Evolutionary conservation across 306 rosid genomes (phyloP), one percentile per base, ranked within the genome.

Genomic region (Lotus japonicus): DNA sequence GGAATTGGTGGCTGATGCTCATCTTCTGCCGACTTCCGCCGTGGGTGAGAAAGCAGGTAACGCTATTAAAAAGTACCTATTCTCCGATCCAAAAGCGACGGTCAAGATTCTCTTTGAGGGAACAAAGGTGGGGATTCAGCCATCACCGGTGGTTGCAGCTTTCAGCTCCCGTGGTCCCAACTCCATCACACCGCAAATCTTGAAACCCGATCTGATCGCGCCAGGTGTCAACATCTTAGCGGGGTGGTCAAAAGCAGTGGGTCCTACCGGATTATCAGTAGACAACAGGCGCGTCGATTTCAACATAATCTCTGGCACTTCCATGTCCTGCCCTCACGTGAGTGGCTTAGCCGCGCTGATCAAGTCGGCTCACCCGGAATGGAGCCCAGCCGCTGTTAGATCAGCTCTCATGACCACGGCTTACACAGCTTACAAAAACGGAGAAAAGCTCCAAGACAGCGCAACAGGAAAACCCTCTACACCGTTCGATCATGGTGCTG

Each of bases 251-350:
- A 88, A 65, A 3, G 68, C 69, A 0, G 80, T 84, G 38, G 97
- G 97, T 1, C 98, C 98, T 1, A 89, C 96, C 0, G 97, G 98
- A 0, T 52, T 92, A 8, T 5, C 86, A 1, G 48, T 51, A 0
- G 98, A 92, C 68, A 11, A 8, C 0, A 74, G 97, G 74, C 97
- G 94, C 69, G 98, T 92, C 73, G 86, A 82, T 5, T 92, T 90
- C 82, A 92, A 92, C 77, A 90, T 92, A 3, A 89, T 92, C 35
- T 92, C 97, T 0, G 98, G 98, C 7, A 92, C 98, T 6, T 92
- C 98, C 2, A 92, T 92, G 98, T 92, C 98, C 2, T 92, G 98
- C 59, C 98, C 98, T 5, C 98, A 92, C 81, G 96, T 90, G 55
- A 92, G 97, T 26, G 98, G 97, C 0, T 54, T 92, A 36, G 96